Evolutionary conservation across 768 basidiomycete genomes (phyloP).

Genomic region (Leccinum variicolor): DNA sequence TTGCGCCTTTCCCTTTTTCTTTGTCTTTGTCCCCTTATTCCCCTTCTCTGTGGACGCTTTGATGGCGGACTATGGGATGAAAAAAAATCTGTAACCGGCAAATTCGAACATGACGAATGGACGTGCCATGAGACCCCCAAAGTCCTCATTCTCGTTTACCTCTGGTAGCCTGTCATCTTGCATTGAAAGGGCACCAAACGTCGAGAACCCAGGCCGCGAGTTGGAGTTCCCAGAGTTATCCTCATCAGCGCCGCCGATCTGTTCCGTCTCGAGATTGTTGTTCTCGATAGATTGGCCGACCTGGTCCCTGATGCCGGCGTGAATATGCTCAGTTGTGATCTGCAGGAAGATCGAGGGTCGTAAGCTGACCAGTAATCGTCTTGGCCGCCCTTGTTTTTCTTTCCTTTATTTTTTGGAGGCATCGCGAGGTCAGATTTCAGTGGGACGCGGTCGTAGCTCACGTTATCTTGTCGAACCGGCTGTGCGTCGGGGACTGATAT

Average conservation of each 20-base stretch:
- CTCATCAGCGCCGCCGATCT: slow-evolving; percentile 39
- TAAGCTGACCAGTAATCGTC: slow-evolving; percentile 71
- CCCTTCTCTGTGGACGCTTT: slow-evolving; percentile 45
- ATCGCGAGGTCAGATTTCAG: slow-evolving; percentile 12
- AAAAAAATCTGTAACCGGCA: neutral
- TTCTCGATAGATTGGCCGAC: slow-evolving; percentile 55
- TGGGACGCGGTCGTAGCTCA: neutral
- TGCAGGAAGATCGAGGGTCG: slow-evolving; percentile 9
- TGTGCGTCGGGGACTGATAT: slow-evolving; percentile 13
- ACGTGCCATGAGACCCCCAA: slow-evolving; percentile 74
- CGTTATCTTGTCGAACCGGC: slow-evolving; percentile 17
- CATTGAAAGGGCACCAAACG: slow-evolving; percentile 45
- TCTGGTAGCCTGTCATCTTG: slow-evolving; percentile 41
- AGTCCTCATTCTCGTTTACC: slow-evolving; percentile 62
- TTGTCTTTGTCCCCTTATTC: slow-evolving; percentile 21
- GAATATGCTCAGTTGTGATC: slow-evolving; percentile 16
- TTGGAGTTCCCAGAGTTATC: slow-evolving; percentile 35
- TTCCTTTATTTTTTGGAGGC: slow-evolving; percentile 74
- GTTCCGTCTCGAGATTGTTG: slow-evolving; percentile 31
- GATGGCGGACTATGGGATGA: slow-evolving; percentile 50
- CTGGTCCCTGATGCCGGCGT: slow-evolving; percentile 48
- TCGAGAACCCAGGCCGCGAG: slow-evolving; percentile 41
- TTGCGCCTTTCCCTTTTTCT: slow-evolving; percentile 19
- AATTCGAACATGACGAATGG: slow-evolving; percentile 1
- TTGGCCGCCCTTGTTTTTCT: slow-evolving; percentile 79